phyloP scores from a whole-genome alignment of 2,329 filamentous ascomycete genomes.

The Zarea fungicola region DNA sequence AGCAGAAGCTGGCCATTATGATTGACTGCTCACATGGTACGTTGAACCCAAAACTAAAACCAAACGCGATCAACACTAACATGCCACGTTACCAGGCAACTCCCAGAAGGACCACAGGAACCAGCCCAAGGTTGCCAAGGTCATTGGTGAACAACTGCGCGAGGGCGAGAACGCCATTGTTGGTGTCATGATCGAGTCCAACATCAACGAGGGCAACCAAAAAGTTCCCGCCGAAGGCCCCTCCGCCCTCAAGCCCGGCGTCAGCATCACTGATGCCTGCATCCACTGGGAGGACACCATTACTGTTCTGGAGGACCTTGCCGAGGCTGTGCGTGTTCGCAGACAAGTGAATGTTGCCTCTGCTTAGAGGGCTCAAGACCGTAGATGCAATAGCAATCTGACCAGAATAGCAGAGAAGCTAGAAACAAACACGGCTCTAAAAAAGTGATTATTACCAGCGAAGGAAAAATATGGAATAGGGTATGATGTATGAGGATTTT shows the following conservation, averaged over 20 bases:
- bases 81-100: conserved; percentile 57
- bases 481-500: neutral
- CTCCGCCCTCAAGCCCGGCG: conserved; percentile 72
- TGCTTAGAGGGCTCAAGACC: neutral
- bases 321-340: conserved; percentile 73
- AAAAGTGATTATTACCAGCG: conserved; percentile 5
- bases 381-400: conserved; percentile 1
- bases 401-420: neutral
- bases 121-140: conserved; percentile 86
- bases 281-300: conserved; percentile 89
- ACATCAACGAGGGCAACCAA: conserved; percentile 86
- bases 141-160: conserved; percentile 76
- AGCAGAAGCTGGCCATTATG: conserved; percentile 87
- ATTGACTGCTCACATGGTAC: conserved; percentile 94
- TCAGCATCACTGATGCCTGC: conserved; percentile 94
- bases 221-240: conserved; percentile 84
- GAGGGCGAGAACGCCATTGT: conserved; percentile 84
- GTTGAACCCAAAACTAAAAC: conserved; percentile 21
- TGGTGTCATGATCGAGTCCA: conserved; percentile 98
- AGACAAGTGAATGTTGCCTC: conserved; percentile 47
- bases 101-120: conserved; percentile 97
- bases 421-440: neutral
- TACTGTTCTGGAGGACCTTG: conserved; percentile 75
- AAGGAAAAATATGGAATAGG: neutral
- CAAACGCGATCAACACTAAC: neutral